Evolutionary conservation across 2,329 filamentous ascomycete genomes (phyloP).

Genomic region (Botrytis galanthina): DNA sequence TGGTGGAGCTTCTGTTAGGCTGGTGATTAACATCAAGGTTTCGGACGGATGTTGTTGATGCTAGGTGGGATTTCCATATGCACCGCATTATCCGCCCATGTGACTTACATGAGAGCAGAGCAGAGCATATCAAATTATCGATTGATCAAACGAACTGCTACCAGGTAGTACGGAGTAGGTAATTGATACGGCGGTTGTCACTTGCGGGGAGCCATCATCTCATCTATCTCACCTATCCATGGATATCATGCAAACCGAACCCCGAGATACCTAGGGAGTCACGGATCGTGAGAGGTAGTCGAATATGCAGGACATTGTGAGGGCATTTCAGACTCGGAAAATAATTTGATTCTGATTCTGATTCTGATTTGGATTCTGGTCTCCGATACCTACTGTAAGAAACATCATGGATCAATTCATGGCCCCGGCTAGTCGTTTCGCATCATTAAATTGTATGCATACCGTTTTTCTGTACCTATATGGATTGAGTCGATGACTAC

Average conservation of each 20-base stretch:
- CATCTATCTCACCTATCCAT: neutral
- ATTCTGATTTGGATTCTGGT: too few species aligned
- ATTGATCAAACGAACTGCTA: neutral
- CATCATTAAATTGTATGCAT: neutral
- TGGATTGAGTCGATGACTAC: slow-evolving; percentile 1
- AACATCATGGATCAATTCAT: neutral
- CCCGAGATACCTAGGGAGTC: neutral
- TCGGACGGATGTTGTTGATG: neutral
- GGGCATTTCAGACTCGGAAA: neutral
- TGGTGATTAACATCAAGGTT: slow-evolving; percentile 5
- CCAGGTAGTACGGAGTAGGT: neutral
- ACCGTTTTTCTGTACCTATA: slow-evolving; percentile 7
- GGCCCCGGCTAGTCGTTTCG: neutral
- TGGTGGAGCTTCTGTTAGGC: neutral
- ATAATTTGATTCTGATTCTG: neutral
- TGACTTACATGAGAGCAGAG: neutral
- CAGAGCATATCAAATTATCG: neutral
- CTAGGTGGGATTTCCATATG: neutral
- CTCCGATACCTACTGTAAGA: too few species aligned
- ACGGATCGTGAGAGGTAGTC: neutral
- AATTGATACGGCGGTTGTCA: neutral
- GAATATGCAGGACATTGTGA: neutral
- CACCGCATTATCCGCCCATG: slow-evolving; percentile 3
- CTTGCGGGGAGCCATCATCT: neutral
- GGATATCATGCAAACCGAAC: neutral